Evolutionary conservation across 768 basidiomycete species (phyloP), one percentile per base, ranked within the genome.

Genomic region (Clitopilus hobsonii): DNA sequence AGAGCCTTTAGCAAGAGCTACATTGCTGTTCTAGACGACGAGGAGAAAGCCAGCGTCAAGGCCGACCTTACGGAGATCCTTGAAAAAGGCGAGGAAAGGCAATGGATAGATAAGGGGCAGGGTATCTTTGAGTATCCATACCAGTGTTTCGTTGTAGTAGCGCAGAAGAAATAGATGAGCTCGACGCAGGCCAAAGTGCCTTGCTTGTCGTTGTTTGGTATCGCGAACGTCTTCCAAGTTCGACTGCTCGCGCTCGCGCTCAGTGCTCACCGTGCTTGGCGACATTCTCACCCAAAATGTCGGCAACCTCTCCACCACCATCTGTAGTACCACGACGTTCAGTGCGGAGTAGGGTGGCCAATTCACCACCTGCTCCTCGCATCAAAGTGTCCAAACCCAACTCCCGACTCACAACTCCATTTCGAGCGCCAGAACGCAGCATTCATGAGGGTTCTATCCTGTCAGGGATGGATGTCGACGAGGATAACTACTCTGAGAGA

Each of bases 1-100:
- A 75, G 94, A 50, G 85, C 85, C 1, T 74, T 76, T 55, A 92
- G 85, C 70, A 97, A 96, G 74, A 94, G 91, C 60, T 97, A 94
- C 68, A 83, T 94, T 41, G 77, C 88, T 0, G 68, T 86, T 20
- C 74, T 88, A 29, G 70, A 78, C 2, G 79, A 78, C 1, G 78
- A 78, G n/a, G 79, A 84, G 61, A 87, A 81, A 68, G 67, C 67
- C 11, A 71, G 76, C 38, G 76, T 94, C 28, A 66, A 69, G 22
- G 60, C 71, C 8, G 75, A 82, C 47, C 65, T 93, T 25, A 70
- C 75, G 41, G 74, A 65, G 7, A 84, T 92, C 53, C 65, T 92
- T 1, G 66, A 79, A 52, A 71, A 68, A 24, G 85, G 84, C 18
- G 80, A 88, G 7, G 85, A 78, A 1, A 83, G 79, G 61, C 75